Evolutionary conservation across 805 yeast species (phyloP).

Genomic region (Yamadazyma philogaea): DNA sequence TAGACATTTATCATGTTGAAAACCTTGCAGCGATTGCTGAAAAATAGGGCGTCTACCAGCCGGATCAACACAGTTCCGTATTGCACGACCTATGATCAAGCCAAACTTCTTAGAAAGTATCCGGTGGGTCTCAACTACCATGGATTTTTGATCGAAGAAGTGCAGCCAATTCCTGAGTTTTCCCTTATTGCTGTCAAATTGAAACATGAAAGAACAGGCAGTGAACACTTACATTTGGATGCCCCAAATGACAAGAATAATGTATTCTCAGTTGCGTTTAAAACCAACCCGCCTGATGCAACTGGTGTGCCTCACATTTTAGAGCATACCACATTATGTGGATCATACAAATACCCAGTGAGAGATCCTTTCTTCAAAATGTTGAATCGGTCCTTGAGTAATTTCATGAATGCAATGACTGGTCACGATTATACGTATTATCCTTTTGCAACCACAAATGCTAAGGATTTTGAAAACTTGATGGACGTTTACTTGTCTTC

Average conservation of each 20-base stretch:
- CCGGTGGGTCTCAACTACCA: conserved; percentile 60
- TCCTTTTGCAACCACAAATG: conserved; percentile 94
- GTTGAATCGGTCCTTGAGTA: conserved; percentile 90
- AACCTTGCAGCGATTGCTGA: conserved; percentile 1
- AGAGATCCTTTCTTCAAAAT: conserved; percentile 97
- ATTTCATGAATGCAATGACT: conserved; percentile 99
- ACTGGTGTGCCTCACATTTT: conserved; percentile 95
- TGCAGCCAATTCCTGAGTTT: conserved; percentile 74
- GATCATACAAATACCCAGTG: conserved; percentile 87
- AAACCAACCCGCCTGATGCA: conserved; percentile 91
- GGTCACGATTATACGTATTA: conserved; percentile 94
- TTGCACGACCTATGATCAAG: conserved; percentile 9
- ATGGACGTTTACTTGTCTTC: conserved; percentile 87
- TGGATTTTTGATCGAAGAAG: conserved; percentile 66
- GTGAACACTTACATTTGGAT: conserved; percentile 82
- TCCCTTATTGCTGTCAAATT: conserved; percentile 75
- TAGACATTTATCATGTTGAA: conserved; percentile 6
- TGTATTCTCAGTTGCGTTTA: conserved; percentile 85
- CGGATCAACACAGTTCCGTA: not conserved
- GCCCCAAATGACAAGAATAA: conserved; percentile 76
- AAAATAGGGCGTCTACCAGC: not conserved
- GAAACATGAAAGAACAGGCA: conserved; percentile 64
- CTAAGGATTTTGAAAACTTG: conserved; percentile 73
- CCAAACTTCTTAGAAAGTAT: conserved; percentile 35
- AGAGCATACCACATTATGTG: conserved; percentile 95